Evolutionary conservation across 257 asterid genomes (phyloP), one percentile per base, ranked within the genome.

Genomic region (Solanum sitiens): DNA sequence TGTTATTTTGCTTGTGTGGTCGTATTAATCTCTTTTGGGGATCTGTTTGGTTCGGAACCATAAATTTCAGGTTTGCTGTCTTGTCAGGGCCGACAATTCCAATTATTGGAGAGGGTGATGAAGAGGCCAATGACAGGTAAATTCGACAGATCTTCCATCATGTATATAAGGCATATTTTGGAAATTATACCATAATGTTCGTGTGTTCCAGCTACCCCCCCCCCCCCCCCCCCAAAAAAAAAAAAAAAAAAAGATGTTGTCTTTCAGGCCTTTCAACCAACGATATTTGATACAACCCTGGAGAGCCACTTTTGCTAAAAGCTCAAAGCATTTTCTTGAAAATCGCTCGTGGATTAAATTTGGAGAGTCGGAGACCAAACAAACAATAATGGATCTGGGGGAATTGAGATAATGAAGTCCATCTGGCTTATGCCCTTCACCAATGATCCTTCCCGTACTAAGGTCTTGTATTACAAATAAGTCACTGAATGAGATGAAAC

Each of bases 121-220:
- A 94, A 93, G 99, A 97, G 93, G 99, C 99, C 91, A 97, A 96
- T 91, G 99, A 97, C 88, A 97, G 99, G 99, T 96, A 93, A 56
- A 56, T 56, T 56, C 25, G 20, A 56, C n/a, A 56, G 25, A 56
- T 18, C 25, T 18, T 56, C 65, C 65, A 56, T 56, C 65, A 7
- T 56, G 65, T 56, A 56, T 2, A 56, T 56, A 18, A 56, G 65
- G 25, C 65, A 56, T 56, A 7, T 56, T 23, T 53, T 53, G n/a
- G n/a, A 53, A 18, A 53, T 18, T 3, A 18, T 53, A 7, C n/a
- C 63, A 53, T 53, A 53, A 53, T 18, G 20, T 53, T 53, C 23
- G 21, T 53, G 63, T 53, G 11, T 53, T 53, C n/a, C n/a, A 53
- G n/a, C 63, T 53, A 53, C 63, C 16, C 53, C 0, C 21, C 53